Base-by-base conservation (phyloP, 768 basidiomycete species). In the Tremella mesenterica region DNA sequence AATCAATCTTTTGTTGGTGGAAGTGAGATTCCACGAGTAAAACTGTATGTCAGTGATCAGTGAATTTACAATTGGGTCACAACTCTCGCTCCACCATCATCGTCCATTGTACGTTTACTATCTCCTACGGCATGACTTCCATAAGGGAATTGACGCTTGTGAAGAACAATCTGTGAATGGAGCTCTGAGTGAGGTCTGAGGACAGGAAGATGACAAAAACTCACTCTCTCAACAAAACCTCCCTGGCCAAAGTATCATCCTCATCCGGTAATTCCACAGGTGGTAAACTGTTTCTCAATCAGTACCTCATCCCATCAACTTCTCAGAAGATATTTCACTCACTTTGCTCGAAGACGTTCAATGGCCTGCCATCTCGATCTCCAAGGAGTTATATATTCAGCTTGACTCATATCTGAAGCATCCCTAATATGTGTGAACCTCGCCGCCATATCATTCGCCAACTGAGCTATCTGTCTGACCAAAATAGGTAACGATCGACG, bases 381-480 rank as follows among this genome's bases (percentile, higher is more conserved):
- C 91, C 91, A 96, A 64, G 90, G 91, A 2, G 89, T 91, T 69
- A 82, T 83, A 63, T 88, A 81, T 64, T 93, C 90, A 16, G 83
- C 79, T 26, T 79, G 80, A 8, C 88, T 87, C 39, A 76, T 74
- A 56, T 83, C 79, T 20, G 51, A 48, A 20, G 67, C 64, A 54
- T 64, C 59, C 48, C 56, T 36, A 7, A 88, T 91, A 54, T 80
- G 77, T 50, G 82, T 78, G 65, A 85, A 95, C 38, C 93, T 82
- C 18, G 84, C 82, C 2, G 88, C 85, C 68, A 93, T 90, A 81
- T 91, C 86, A 75, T 93, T 89, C 1, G 87, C 82, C 49, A 91
- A 76, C 25, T 93, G 76, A 59, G 87, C 85, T 44, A 97, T 80
- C 65, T 95, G 90, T 43, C 93, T 81, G 28, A 95, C 83, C 46